These are phyloP conservation scores for Sporothrix mexicana DNA, from an alignment of 2,329 filamentous ascomycete genomes.

Conservation along the genomic window DNA sequence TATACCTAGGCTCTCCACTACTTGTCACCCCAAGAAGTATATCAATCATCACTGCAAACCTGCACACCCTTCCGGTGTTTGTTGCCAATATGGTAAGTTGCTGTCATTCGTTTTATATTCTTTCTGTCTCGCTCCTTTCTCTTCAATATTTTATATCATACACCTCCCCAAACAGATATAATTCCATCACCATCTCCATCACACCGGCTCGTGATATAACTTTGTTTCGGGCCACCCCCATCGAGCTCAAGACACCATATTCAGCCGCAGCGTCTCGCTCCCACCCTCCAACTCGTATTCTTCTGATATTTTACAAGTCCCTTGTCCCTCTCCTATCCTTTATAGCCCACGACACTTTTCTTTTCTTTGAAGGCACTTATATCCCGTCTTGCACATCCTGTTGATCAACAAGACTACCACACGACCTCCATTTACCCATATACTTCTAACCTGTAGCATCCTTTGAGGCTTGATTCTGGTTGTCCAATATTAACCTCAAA, in stretches of 20 bases:
- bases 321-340: neutral
- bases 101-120: constrained; percentile 23
- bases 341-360: neutral
- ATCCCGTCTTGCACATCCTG: no score
- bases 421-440: no score
- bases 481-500: neutral
- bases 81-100: constrained; percentile 57
- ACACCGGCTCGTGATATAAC: constrained; percentile 29
- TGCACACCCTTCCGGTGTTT: constrained; percentile 45
- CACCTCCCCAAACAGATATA: neutral
- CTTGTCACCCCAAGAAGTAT: constrained; percentile 37
- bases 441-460: no score
- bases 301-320: constrained; percentile 1
- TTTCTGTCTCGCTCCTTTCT: constrained; percentile 43
- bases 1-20: constrained; percentile 20
- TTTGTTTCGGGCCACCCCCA: constrained; percentile 1
- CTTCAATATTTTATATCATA: neutral
- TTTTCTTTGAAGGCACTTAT: neutral
- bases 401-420: no score
- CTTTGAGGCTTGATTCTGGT: neutral
- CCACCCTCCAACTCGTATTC: neutral
- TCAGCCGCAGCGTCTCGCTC: constrained; percentile 8
- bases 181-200: constrained; percentile 1
- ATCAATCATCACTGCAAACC: constrained; percentile 44
- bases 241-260: constrained; percentile 24